Base-by-base conservation (phyloP, 805 yeast species). In the Ogataea henricii region DNA sequence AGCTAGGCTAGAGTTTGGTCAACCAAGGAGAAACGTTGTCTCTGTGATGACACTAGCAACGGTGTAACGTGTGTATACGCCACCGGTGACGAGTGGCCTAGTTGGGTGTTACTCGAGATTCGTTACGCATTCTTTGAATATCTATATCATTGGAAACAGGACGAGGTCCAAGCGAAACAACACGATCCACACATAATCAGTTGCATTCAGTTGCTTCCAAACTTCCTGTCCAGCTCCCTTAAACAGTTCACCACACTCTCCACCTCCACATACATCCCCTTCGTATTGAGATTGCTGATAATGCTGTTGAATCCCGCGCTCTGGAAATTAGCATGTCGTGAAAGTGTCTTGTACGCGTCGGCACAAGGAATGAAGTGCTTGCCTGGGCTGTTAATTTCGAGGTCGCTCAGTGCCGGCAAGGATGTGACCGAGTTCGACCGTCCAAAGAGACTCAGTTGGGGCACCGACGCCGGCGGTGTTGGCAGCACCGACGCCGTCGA, bases 211-310 rank as follows among this genome's bases (percentile, higher is more conserved):
- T 62, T 60, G 46, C 63, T 60, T 9, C 65, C 65, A 53, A 82
- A 72, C 57, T 84, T 73, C 60, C 87, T 76, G 65, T 90, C 96
- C 60, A 90, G 71, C 58, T 89, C 94, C 29, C 96, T 73, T 52
- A 89, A 69, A 17, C 89, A 90, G 58, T 86, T 85, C 25, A 94
- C 96, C 27, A 90, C 94, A 56, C 89, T 81, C 59, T 85, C 89
- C n/a, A 87, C 96, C 60, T 90, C 97, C 40, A 90, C 96, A 59
- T 85, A 89, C 85, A 87, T 87, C 3, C 96, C 96, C 53, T 86
- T 73, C 1, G 95, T 87, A 25, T 85, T 81, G 55, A 89, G 74
- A 57, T 85, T 81, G 12, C 87, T 87, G 4, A 89, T 90, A 52
- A 89, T 71, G 2, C 83, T 79, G 46, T 86, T 79, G 60, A 89